A percentile compares a stretch with the other conserved stretches of the same genome.
These are phyloP conservation scores for Lenzites betulinus DNA, from an alignment of 768 basidiomycete genomes.

Conservation along the genomic window DNA sequence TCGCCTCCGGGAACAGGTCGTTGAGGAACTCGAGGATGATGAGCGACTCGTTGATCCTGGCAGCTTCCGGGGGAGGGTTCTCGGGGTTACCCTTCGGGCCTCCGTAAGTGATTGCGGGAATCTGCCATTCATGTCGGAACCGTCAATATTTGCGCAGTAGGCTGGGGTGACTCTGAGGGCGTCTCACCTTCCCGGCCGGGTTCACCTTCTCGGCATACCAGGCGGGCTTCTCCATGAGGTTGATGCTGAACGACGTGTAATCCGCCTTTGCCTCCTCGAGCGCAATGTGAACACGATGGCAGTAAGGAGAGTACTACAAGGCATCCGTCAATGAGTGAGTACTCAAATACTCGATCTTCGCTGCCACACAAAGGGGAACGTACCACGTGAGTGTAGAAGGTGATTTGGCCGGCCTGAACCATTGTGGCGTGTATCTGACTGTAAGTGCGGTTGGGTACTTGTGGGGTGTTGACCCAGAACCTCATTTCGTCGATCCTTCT, in stretches of 20 bases:
- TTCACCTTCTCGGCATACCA: conserved; percentile 70
- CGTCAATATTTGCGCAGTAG: not conserved
- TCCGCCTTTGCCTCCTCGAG: conserved; percentile 54
- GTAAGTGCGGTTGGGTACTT: too few species aligned
- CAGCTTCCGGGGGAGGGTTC: conserved; percentile 56
- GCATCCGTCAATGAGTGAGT: not conserved
- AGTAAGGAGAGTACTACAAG: conserved; percentile 8
- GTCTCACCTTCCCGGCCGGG: conserved; percentile 57
- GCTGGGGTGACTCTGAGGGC: not conserved
- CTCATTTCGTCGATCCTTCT: too few species aligned
- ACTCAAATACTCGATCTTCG: not conserved
- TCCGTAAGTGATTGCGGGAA: conserved; percentile 63
- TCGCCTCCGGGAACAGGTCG: conserved; percentile 52
- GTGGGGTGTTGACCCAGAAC: too few species aligned
- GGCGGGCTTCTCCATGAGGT: conserved; percentile 62
- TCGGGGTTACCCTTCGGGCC: conserved; percentile 58
- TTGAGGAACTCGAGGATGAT: conserved; percentile 68
- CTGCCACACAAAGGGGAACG: not conserved
- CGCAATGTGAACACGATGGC: conserved; percentile 49
- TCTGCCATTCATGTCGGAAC: conserved; percentile 34
- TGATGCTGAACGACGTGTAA: conserved; percentile 54
- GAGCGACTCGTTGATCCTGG: conserved; percentile 63
- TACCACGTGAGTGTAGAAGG: conserved; percentile 5
- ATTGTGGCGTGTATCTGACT: not conserved
- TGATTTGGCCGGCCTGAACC: conserved; percentile 13